These are phyloP conservation scores for Termitomyces sp. DNA, from an alignment of 768 basidiomycete species.

Conservation along the genomic window DNA sequence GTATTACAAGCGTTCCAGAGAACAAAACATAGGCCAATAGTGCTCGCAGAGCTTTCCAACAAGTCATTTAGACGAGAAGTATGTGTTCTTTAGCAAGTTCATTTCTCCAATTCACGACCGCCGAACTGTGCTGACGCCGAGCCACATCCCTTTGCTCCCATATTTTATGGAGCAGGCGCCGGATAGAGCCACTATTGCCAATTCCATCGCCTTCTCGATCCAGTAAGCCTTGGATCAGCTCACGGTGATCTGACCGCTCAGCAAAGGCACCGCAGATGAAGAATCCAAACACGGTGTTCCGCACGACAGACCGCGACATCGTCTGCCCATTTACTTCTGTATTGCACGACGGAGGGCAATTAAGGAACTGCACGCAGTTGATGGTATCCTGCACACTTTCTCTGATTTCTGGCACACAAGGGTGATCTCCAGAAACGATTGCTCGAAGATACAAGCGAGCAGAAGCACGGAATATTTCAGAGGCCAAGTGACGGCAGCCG, in stretches of 20 bases:
- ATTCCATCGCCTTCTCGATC: slow-evolving; percentile 48
- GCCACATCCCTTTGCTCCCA: slow-evolving; percentile 40
- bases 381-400: slow-evolving; percentile 50
- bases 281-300: slow-evolving; percentile 76
- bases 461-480: slow-evolving; percentile 68
- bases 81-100: slow-evolving; percentile 41
- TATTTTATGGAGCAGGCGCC: slow-evolving; percentile 46
- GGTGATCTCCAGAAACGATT: slow-evolving; percentile 70
- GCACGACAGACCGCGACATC: slow-evolving; percentile 50
- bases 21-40: background rate
- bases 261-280: slow-evolving; percentile 71
- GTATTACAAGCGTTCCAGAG: background rate
- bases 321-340: slow-evolving; percentile 12
- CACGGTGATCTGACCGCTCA: slow-evolving; percentile 38
- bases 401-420: slow-evolving; percentile 58
- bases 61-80: slow-evolving; percentile 46
- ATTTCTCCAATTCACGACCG: slow-evolving; percentile 57
- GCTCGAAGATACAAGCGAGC: slow-evolving; percentile 72
- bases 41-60: slow-evolving; percentile 3
- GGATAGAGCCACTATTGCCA: slow-evolving; percentile 62
- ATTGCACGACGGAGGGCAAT: slow-evolving; percentile 16
- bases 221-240: slow-evolving; percentile 39
- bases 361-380: slow-evolving; percentile 35
- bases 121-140: background rate
- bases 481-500: slow-evolving; percentile 38